Evolutionary conservation across 495 filamentous ascomycete species (phyloP).

Genomic region (Podospora tetraspora): DNA sequence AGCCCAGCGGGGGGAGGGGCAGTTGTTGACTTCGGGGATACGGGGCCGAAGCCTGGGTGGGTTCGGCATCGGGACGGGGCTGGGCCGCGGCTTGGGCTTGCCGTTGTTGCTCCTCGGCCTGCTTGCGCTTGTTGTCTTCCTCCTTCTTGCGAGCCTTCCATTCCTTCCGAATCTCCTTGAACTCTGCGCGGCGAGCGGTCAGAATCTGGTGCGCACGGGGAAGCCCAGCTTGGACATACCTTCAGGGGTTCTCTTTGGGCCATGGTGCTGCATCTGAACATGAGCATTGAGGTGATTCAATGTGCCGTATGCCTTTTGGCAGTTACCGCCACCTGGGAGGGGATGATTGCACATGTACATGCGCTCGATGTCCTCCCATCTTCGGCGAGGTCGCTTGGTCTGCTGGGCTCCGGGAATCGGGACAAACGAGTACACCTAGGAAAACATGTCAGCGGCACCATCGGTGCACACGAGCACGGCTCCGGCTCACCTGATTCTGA

Average conservation of each 20-base stretch:
- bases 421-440: conserved; percentile 93
- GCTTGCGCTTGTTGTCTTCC: conserved; percentile 85
- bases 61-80: conserved; percentile 50
- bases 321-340: conserved; percentile 75
- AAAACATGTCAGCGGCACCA: conserved; percentile 14
- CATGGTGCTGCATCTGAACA: conserved; percentile 96
- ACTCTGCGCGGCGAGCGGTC: conserved; percentile 55
- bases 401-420: conserved; percentile 96
- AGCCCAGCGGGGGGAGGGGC: conserved; percentile 81
- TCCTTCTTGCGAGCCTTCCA: conserved; percentile 99
- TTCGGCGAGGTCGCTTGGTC: conserved; percentile 88
- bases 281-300: conserved; percentile 95
- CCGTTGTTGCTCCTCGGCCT: conserved; percentile 80
- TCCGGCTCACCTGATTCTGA: conserved; percentile 66
- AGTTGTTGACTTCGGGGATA: conserved; percentile 54
- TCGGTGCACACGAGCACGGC: not conserved
- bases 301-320: conserved; percentile 96
- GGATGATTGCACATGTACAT: conserved; percentile 85
- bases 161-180: conserved; percentile 98
- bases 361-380: conserved; percentile 97
- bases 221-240: conserved; percentile 53
- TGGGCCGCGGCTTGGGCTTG: conserved; percentile 46
- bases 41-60: conserved; percentile 52
- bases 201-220: not conserved
- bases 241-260: conserved; percentile 89